Conservation (phyloP, 768 basidiomycete genomes). For the Candolleomyces aberdarensis region DNA sequence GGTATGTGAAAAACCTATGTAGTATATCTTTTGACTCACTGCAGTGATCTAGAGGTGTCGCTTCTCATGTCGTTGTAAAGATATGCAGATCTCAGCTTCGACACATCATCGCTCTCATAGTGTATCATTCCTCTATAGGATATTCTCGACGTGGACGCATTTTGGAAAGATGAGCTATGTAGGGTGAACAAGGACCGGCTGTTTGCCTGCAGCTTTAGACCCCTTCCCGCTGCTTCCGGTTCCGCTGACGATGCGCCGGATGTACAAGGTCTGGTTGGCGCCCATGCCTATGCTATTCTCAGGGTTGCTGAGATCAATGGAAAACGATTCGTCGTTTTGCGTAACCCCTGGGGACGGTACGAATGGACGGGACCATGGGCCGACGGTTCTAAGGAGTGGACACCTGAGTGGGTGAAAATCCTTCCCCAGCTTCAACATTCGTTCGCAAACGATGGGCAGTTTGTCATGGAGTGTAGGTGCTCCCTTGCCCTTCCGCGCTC, state of each 20-base stretch:
- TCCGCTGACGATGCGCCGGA: conserved; percentile 15
- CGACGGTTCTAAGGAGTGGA: conserved; percentile 51
- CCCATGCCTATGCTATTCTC: conserved; percentile 46
- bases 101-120: not conserved
- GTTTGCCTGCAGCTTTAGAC: conserved; percentile 44
- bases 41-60: conserved; percentile 17
- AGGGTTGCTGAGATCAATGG: conserved; percentile 39
- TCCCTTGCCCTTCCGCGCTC: not conserved
- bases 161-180: conserved; percentile 48
- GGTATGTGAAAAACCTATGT: conserved; percentile 27
- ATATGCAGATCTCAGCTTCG: conserved; percentile 7
- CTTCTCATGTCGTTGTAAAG: conserved; percentile 21
- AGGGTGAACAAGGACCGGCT: conserved; percentile 44
- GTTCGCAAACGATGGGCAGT: conserved; percentile 44
- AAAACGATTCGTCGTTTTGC: conserved; percentile 42
- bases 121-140: conserved; percentile 27
- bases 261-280: conserved; percentile 35
- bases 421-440: conserved; percentile 34
- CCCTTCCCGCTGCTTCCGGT: conserved; percentile 26
- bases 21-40: not conserved
- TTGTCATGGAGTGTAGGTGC: conserved; percentile 42
- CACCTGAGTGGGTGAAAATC: conserved; percentile 21
- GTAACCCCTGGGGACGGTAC: conserved; percentile 47
- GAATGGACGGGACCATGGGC: conserved; percentile 49
- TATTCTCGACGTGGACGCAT: conserved; percentile 45